These are phyloP conservation scores for Colletotrichum ledebouriae DNA, from an alignment of 2,329 filamentous ascomycete genomes.

Conservation along the genomic window DNA sequence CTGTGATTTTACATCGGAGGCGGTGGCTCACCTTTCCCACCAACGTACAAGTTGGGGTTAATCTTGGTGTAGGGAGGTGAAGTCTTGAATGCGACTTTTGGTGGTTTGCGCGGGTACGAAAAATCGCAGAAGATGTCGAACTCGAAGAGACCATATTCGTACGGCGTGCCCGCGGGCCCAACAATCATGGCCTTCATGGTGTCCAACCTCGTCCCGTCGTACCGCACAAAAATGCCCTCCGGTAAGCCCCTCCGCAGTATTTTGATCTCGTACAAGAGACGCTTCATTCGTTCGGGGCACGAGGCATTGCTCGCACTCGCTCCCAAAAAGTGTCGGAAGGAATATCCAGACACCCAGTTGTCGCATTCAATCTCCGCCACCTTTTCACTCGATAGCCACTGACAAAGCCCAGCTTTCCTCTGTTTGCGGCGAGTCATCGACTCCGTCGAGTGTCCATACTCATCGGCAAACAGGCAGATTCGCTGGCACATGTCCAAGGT, in stretches of 20 bases:
- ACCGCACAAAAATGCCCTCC: constrained; percentile 64
- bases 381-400: not conserved
- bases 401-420: not conserved
- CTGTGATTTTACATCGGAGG: too few species aligned
- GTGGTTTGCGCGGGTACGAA: constrained; percentile 59
- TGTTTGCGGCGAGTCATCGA: too few species aligned
- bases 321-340: not conserved
- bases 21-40: constrained; percentile 57
- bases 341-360: not conserved
- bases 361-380: not conserved
- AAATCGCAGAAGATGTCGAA: constrained; percentile 63
- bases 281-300: constrained; percentile 57
- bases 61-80: constrained; percentile 54
- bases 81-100: constrained; percentile 53
- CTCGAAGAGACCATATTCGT: constrained; percentile 67
- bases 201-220: constrained; percentile 60
- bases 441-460: not conserved
- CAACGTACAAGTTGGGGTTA: constrained; percentile 65
- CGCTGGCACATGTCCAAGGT: too few species aligned
- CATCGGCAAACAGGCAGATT: not conserved
- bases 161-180: constrained; percentile 64
- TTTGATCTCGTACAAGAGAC: constrained; percentile 60
- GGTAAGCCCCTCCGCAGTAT: constrained; percentile 61
- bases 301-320: too few species aligned
- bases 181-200: constrained; percentile 65